Evolutionary conservation across 208 protist genomes (phyloP), one percentile per base, ranked within the genome.

Genomic region (Crithidia fasciculata): DNA sequence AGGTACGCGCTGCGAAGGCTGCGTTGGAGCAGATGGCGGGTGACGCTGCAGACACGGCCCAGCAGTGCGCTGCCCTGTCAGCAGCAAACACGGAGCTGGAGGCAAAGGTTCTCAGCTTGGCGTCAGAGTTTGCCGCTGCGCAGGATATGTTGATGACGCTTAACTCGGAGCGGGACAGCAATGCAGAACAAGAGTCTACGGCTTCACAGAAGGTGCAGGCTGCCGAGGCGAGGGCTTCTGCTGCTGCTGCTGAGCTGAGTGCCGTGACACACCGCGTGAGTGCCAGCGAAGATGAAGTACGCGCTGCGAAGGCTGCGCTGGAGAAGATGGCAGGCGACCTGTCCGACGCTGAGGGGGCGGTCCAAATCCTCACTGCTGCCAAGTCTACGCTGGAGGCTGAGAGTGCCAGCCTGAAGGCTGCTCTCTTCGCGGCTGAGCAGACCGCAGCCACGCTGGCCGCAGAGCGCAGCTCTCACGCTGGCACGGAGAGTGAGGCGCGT

Each of bases 261-360:
- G 45, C 12, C 12, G 2, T 13, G 12, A 8, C 12, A 13, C 9
- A 49, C 9, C 45, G 45, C 9, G 45, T 13, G 12, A 49, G 12
- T 8, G 7, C 45, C 12, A 8, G 7, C 45, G 45, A 49, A 13
- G 45, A 49, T 8, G 45, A 49, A 13, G 9, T 49, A 8, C 45
- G 45, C 45, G 12, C 45, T 13, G 45, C 45, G 45, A 49, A 49
- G 45, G 45, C 45, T 49, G 45, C 45, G 45, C 2, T 49, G 45
- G 45, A 49, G 45, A 49, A 49, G 45, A 49, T 49, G 45, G 56
- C 40, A 50, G 57, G 47, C 59, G 69, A 66, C 16, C 59, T 58
- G 45, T 5, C 55, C 13, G 7, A 19, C n/a, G 7, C 18, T 19
- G 53, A 19, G 8, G 53, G n/a, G n/a, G 13, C 13, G 13, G 53